A percentile compares a stretch with the other conserved stretches of the same genome.
Conservation (phyloP, 495 filamentous ascomycete species). For the Venustampulla echinocandica region DNA sequence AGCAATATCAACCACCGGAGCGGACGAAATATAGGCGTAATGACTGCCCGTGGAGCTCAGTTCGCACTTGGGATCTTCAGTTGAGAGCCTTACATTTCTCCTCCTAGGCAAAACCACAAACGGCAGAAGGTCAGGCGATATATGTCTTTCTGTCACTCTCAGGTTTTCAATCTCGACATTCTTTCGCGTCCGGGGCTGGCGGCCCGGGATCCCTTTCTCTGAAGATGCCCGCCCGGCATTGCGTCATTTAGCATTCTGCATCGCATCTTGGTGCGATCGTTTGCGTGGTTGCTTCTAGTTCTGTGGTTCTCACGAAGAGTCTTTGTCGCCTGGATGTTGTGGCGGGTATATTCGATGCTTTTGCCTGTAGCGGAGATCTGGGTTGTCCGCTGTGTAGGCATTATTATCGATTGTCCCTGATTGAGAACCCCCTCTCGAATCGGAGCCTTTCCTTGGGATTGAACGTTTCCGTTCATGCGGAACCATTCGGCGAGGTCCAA, state of each 20-base stretch:
- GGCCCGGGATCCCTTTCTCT: neutral
- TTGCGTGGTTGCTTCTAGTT: neutral
- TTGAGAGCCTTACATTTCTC: too few species aligned
- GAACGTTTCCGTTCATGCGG: neutral
- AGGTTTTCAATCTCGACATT: neutral
- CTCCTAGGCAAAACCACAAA: too few species aligned
- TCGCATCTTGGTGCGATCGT: too few species aligned
- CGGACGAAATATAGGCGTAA: too few species aligned
- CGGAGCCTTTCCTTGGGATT: neutral
- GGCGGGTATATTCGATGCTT: neutral
- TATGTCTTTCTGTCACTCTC: too few species aligned
- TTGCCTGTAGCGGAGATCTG: neutral
- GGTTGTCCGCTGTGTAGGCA: neutral
- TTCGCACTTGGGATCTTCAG: too few species aligned
- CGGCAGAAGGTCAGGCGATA: too few species aligned
- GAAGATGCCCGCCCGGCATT: too few species aligned
- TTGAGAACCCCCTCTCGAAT: neutral
- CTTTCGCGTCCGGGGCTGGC: neutral
- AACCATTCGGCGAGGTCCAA: neutral
- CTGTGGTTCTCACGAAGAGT: neutral
- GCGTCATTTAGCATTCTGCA: neutral
- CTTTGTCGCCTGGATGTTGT: conserved; percentile 2
- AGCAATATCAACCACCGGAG: too few species aligned
- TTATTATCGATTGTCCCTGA: neutral
- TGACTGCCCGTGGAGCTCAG: too few species aligned